Evolutionary conservation across 2,329 filamentous ascomycete species (phyloP).

Genomic region (Aspergillus unguis): DNA sequence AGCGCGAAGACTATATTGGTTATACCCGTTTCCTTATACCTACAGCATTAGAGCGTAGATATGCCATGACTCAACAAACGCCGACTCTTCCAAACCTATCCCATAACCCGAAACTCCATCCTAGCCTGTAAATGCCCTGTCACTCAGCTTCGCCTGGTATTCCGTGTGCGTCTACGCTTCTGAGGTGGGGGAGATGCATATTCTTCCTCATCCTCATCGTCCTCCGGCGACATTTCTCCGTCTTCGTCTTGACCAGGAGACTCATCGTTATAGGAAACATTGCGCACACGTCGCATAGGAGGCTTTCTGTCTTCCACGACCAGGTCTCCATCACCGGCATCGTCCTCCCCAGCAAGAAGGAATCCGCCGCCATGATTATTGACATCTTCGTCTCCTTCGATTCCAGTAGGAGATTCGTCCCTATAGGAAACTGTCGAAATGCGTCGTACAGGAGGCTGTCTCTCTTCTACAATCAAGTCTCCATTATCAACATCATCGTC

Average conservation of each 20-base stretch:
- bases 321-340: conserved; percentile 20
- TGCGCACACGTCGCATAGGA: not conserved
- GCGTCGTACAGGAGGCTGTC: conserved; percentile 9
- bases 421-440: not conserved
- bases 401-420: not conserved
- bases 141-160: conserved; percentile 2
- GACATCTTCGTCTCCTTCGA: not conserved
- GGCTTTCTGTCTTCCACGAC: conserved; percentile 28
- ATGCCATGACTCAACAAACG: not conserved
- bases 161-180: conserved; percentile 25
- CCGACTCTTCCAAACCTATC: too few relatives aligned
- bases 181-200: conserved; percentile 16
- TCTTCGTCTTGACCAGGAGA: not conserved
- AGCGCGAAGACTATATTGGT: not conserved
- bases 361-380: not conserved
- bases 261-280: not conserved
- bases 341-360: not conserved
- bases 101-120: not conserved
- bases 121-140: not conserved
- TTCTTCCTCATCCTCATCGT: not conserved
- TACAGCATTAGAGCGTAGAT: not conserved
- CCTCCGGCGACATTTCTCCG: not conserved
- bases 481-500: conserved; percentile 14
- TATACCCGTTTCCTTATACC: not conserved
- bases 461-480: conserved; percentile 31